Evolutionary conservation across 352 stramenopile genomes (phyloP), one percentile per base, ranked within the genome.

Genomic region (Pythium dissotocum): DNA sequence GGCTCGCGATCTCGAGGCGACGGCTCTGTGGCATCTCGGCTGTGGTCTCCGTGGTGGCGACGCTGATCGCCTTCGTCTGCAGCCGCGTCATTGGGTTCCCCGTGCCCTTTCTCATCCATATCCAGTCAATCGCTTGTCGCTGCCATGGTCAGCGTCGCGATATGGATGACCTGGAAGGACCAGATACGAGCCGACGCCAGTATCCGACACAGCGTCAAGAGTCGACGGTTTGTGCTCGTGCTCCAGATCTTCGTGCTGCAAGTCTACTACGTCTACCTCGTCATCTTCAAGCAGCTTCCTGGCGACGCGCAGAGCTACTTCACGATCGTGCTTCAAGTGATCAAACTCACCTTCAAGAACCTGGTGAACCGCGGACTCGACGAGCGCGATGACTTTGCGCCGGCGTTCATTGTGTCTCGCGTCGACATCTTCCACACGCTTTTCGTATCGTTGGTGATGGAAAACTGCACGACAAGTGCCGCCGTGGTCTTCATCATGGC

Each of bases 391-490:
- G 52, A 69, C 40, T 30, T 69, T 26, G 42, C 26, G 33, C 62
- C 62, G 30, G 32, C 30, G 10, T 30, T 58, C 8, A 51, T 60
- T 18, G 54, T 63, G 30, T 58, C 55, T n/a, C 62, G 57, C 36
- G 38, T 69, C 5, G 63, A 69, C 53, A 30, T 69, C 30, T 69
- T 69, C 55, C 63, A 69, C 63, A 44, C 63, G 13, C 35, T 69
- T 10, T 58, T 63, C 26, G 54, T 69, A 6, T 54, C 69, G 4
- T 52, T 51, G n/a, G 60, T 58, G 18, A 67, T 72, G 32, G 63
- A 75, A 55, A 21, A 12, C 14, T n/a, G 32, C 1, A 59, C 21
- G n/a, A 14, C 16, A 9, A 21, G 32, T 16, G 21, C 30, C 1
- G 24, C 63, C 35, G 28, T 61, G 16, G 7, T 59, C 24, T n/a